Percentiles rank a stretch among this genome's conserved stretches.
Conservation (phyloP, 768 basidiomycete genomes). For the Mycena belliarum region DNA sequence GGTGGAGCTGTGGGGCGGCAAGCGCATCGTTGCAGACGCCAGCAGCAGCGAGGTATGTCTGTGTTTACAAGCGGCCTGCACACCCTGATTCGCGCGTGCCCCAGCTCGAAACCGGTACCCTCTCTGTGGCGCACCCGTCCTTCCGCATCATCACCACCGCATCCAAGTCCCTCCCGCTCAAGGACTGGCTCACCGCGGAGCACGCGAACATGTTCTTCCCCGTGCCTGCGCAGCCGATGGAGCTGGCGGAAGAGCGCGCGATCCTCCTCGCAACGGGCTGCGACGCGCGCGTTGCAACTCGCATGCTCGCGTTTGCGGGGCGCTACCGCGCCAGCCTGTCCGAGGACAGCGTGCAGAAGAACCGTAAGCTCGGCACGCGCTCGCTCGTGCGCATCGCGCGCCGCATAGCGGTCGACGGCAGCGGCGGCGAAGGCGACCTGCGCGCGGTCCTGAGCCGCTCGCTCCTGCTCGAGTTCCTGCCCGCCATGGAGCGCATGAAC, state of each 20-base stretch:
- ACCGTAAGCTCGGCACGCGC: slow-evolving; percentile 63
- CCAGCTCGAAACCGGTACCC: slow-evolving; percentile 36
- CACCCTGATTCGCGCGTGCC: background rate
- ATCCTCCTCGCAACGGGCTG: slow-evolving; percentile 57
- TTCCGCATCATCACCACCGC: slow-evolving; percentile 65
- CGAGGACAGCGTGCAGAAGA: slow-evolving; percentile 57
- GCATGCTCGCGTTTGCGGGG: slow-evolving; percentile 54
- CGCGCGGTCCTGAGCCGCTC: slow-evolving; percentile 48
- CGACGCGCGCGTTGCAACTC: slow-evolving; percentile 33
- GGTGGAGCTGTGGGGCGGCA: slow-evolving; percentile 64
- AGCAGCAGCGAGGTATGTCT: slow-evolving; percentile 44
- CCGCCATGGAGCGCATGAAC: slow-evolving; percentile 56
- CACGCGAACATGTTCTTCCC: slow-evolving; percentile 74
- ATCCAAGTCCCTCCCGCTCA: slow-evolving; percentile 63
- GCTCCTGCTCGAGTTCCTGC: slow-evolving; percentile 61
- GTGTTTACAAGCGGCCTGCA: background rate
- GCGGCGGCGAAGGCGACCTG: slow-evolving; percentile 34
- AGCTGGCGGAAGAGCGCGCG: slow-evolving; percentile 45
- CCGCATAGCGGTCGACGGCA: slow-evolving; percentile 46
- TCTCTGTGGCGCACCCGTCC: slow-evolving; percentile 54
- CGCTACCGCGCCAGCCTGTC: slow-evolving; percentile 59
- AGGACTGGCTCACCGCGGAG: slow-evolving; percentile 68
- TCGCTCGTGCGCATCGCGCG: slow-evolving; percentile 56
- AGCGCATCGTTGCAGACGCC: slow-evolving; percentile 55
- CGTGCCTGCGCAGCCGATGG: slow-evolving; percentile 62